Percentiles rank a stretch among this genome's conserved stretches.
Conservation (phyloP, 1,284 basidiomycete species). For the Clitocybe nebularis region DNA sequence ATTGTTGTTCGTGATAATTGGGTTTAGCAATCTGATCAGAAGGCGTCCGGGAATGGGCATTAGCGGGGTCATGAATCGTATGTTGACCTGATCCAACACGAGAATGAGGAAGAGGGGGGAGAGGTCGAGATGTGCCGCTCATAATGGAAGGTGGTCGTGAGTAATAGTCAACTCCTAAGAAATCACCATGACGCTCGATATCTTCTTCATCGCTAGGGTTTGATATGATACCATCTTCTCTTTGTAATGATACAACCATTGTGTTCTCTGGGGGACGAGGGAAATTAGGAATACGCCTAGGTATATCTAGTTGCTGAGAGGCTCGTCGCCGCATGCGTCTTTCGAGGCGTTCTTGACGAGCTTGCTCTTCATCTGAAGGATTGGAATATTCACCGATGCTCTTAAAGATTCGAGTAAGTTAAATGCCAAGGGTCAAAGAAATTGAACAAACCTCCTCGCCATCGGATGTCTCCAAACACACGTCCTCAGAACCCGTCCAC, state of each 20-base stretch:
- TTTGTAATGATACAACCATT: constrained; percentile 29
- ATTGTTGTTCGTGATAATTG: constrained; percentile 24
- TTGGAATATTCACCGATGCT: constrained; percentile 87
- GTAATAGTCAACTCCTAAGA: constrained; percentile 39
- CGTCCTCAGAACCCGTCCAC: constrained; percentile 79
- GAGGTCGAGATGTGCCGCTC: constrained; percentile 35
- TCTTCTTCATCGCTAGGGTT: constrained; percentile 76
- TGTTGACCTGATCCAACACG: constrained; percentile 58
- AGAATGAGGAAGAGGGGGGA: constrained; percentile 63
- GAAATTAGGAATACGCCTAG: constrained; percentile 69
- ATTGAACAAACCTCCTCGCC: constrained; percentile 48
- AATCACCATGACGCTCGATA: constrained; percentile 34
- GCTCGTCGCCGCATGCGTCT: constrained; percentile 53
- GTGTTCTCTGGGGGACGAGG: constrained; percentile 63
- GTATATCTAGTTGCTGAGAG: constrained; percentile 45
- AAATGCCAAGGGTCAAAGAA: constrained; percentile 8
- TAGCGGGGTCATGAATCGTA: constrained; percentile 56
- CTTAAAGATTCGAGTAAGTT: constrained; percentile 29
- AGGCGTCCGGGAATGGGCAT: constrained; percentile 57
- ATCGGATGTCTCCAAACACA: constrained; percentile 48
- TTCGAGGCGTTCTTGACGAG: constrained; percentile 59
- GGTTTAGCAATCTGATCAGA: constrained; percentile 30
- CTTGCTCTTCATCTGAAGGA: constrained; percentile 80
- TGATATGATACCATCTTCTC: constrained; percentile 69
- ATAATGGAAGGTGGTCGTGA: constrained; percentile 24